A percentile compares a stretch with the other conserved stretches of the same genome.
Evolutionary conservation across 2,329 filamentous ascomycete species (phyloP).

Genomic region (Aureobasidium subglaciale): DNA sequence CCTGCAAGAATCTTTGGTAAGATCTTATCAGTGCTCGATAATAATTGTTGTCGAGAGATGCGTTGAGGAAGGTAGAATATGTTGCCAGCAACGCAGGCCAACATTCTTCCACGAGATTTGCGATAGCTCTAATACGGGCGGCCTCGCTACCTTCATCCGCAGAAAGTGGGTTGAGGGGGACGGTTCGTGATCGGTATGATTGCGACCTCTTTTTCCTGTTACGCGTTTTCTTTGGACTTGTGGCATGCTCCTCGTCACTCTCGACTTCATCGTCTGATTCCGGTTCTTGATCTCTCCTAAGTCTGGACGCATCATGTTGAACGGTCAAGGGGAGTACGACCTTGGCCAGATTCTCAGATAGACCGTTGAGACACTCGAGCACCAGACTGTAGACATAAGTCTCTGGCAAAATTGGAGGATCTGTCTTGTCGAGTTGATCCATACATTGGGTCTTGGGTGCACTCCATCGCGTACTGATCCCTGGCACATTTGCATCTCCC

Average conservation of each 20-base stretch:
- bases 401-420: slow-evolving; percentile 75
- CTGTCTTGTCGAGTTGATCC: slow-evolving; percentile 88
- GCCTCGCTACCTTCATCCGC: slow-evolving; percentile 66
- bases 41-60: slow-evolving; percentile 84
- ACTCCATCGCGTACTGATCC: slow-evolving; percentile 90
- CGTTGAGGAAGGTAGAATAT: slow-evolving; percentile 91
- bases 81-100: slow-evolving; percentile 95
- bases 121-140: slow-evolving; percentile 66
- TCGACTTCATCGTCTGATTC: slow-evolving; percentile 41
- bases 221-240: slow-evolving; percentile 27
- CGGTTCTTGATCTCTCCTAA: not conserved
- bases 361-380: slow-evolving; percentile 76
- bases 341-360: slow-evolving; percentile 88
- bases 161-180: slow-evolving; percentile 76
- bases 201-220: slow-evolving; percentile 48
- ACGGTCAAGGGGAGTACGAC: slow-evolving; percentile 89
- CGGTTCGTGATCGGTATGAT: slow-evolving; percentile 66
- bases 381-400: slow-evolving; percentile 91
- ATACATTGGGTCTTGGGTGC: slow-evolving; percentile 79
- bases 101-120: slow-evolving; percentile 78
- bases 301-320: slow-evolving; percentile 50
- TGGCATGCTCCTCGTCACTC: slow-evolving; percentile 26
- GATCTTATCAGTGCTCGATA: slow-evolving; percentile 87
- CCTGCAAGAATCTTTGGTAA: slow-evolving; percentile 92
- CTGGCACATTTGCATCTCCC: slow-evolving; percentile 58